Evolutionary conservation across 1,284 basidiomycete species (phyloP), one percentile per base, ranked within the genome.

Genomic region (Pseudomicrostroma phylloplanum): DNA sequence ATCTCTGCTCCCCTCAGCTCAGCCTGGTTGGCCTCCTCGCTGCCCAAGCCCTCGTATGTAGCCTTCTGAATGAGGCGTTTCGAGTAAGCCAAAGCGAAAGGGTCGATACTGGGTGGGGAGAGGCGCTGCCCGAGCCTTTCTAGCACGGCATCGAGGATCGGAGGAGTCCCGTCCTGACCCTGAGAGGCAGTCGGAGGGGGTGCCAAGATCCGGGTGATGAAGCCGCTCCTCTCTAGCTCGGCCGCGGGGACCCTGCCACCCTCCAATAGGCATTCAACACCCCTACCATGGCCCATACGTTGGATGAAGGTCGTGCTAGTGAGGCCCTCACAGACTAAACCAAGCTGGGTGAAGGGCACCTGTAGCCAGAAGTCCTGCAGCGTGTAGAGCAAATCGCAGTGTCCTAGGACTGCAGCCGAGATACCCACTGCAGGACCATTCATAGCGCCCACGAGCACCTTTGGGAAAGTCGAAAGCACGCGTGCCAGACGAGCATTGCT

Each of bases 371-470:
- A 73, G 58, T 73, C 65, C 13, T 67, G 59, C 57, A 64, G 67
- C 17, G 67, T 62, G 36, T 71, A 73, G 39, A 73, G 58, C 23
- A 73, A 41, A 48, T 73, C 71, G 58, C 66, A 71, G 41, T 69
- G 70, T 26, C 66, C 62, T 8, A 72, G 26, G 25, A 68, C 64
- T 2, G 69, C 70, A 0, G 71, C 70, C 1, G 48, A 55, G 51
- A 73, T 57, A 3, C 71, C 71, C 1, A 73, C 71, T 3, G 68
- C 66, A 0, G 71, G 71, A 7, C 70, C 71, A 56, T 73, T 73
- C 36, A 73, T 56, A 1, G 70, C 71, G 25, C 66, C 71, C 43
- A 73, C 69, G 4, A 73, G 30, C 21, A 73, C 56, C 58, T 71
- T 71, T 17, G 66, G 61, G 41, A 68, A 68, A 7, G 39, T 59